Evolutionary conservation across 352 stramenopile species (phyloP).

Genomic region (Phytopythium chamaehyphon): DNA sequence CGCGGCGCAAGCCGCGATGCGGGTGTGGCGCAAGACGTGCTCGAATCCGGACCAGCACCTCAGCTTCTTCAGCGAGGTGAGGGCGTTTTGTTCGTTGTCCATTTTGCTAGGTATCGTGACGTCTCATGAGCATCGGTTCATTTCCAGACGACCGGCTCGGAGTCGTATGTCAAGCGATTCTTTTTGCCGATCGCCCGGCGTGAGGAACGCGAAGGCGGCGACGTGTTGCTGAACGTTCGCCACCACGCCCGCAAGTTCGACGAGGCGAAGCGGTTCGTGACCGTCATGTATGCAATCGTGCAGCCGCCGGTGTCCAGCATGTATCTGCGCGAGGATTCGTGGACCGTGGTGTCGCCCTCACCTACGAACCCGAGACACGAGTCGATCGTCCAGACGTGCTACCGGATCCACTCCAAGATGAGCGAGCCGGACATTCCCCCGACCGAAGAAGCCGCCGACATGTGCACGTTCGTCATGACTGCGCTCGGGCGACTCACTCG

Average conservation of each 20-base stretch:
- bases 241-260: conserved; percentile 9
- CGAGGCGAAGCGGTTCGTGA: conserved; percentile 7
- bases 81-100: too few relatives aligned
- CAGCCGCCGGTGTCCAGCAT: conserved; percentile 3
- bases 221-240: conserved; percentile 7
- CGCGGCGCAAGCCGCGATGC: conserved; percentile 3
- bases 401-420: conserved; percentile 6
- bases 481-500: conserved; percentile 3
- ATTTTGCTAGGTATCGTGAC: too few relatives aligned
- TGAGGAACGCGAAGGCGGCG: not conserved
- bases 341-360: conserved; percentile 5
- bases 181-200: conserved; percentile 5
- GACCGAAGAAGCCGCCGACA: conserved; percentile 1
- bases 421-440: not conserved
- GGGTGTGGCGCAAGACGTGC: conserved; percentile 6
- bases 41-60: conserved; percentile 7
- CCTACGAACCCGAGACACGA: conserved; percentile 2
- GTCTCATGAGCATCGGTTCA: too few relatives aligned
- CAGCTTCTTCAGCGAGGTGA: conserved; percentile 7
- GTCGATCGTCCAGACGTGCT: conserved; percentile 4
- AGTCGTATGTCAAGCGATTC: conserved; percentile 9
- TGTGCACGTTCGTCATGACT: conserved; percentile 6
- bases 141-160: not conserved
- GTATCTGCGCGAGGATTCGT: conserved; percentile 8
- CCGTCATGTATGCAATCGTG: conserved; percentile 8